Evolutionary conservation across 495 filamentous ascomycete genomes (phyloP), one percentile per base, ranked within the genome.

Genomic region (Aspergillus sparsus): DNA sequence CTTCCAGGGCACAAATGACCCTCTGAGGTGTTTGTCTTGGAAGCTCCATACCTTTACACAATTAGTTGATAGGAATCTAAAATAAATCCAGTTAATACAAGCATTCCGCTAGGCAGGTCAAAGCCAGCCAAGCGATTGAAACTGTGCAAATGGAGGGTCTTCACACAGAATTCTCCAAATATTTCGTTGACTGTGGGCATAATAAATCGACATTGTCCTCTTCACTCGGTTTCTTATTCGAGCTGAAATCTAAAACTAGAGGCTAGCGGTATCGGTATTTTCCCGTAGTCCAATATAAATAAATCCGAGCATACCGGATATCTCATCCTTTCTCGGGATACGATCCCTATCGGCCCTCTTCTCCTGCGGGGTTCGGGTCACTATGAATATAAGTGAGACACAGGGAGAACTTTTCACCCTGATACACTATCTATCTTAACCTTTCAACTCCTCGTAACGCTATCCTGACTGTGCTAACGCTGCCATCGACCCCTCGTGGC

Each of bases 401-500:
- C n/a, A 6, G 44, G 10, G 44, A 46, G 21, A 18, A 6, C 7
- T 15, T 46, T 46, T 2, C 44, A 0, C 44, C 44, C 15, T 1
- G 2, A 18, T 18, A 18, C 11, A 46, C 7, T 15, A 16, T 37
- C 32, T 12, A 37, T 53, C 50, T 12, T 21, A 53, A 11, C 10
- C 3, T 4, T 5, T 41, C 39, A 41, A 16, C 27, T 7, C 9
- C 37, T 15, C 51, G 11, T 54, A 54, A 36, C 0, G 31, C 51
- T 18, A 37, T 36, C 55, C 58, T 62, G 55, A 50, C 55, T 27
- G 49, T 55, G 4, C 49, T 58, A 3, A 34, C 55, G 2, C 49
- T 16, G 55, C 61, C 16, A 62, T 62, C 21, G 49, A 53, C n/a
- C 50, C 61, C 12, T 62, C 58, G 16, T 68, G 66, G 33, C 44